Evolutionary conservation across 306 rosid genomes (phyloP).

Genomic region (Prunus davidiana): DNA sequence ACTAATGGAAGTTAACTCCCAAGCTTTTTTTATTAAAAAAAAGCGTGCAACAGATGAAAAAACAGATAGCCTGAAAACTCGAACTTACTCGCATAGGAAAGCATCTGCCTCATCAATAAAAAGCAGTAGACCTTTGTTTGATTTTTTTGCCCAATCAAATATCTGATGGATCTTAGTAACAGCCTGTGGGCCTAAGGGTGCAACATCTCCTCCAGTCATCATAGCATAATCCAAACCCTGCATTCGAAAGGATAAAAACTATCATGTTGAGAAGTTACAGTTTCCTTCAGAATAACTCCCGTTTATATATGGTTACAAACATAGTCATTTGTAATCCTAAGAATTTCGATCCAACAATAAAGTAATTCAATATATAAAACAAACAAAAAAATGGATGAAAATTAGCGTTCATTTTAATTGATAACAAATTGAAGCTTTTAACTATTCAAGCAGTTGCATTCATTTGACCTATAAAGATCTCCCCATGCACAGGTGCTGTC

Average conservation of each 20-base stretch:
- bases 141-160: slow-evolving; percentile 98
- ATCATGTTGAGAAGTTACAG: background rate
- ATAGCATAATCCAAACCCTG: slow-evolving; percentile 99
- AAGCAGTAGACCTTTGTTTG: slow-evolving; percentile 84
- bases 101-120: slow-evolving; percentile 99
- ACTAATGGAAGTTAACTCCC: background rate
- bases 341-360: background rate
- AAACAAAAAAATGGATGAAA: background rate
- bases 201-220: slow-evolving; percentile 99
- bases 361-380: background rate
- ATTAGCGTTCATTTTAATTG: background rate
- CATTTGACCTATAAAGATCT: background rate
- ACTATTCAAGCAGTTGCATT: background rate
- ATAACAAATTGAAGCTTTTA: background rate
- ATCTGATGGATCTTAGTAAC: slow-evolving; percentile 97
- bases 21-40: background rate
- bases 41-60: background rate
- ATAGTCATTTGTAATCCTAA: background rate
- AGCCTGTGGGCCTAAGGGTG: slow-evolving; percentile 93
- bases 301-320: background rate
- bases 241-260: background rate
- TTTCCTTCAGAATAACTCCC: background rate
- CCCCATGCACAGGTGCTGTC: background rate
- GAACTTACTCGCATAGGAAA: slow-evolving; percentile 96
- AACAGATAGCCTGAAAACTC: background rate